phyloP scores from a whole-genome alignment of 2,329 filamentous ascomycete species.

The Cladosporium sp. region DNA sequence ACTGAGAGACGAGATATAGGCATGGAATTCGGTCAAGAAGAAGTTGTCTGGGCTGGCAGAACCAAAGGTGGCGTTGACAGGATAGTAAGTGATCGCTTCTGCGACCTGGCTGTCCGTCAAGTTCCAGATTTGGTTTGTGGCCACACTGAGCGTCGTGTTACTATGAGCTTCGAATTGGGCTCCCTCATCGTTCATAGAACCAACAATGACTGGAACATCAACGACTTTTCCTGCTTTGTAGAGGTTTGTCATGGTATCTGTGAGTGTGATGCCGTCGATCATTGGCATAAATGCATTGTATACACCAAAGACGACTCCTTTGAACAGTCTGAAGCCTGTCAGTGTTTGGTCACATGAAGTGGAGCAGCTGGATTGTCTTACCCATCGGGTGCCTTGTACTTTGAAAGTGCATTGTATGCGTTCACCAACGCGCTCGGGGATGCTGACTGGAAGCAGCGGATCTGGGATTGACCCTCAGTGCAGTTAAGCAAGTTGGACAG shows the following conservation, averaged over 20 bases:
- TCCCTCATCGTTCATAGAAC: conserved; percentile 25
- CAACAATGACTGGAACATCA: conserved; percentile 21
- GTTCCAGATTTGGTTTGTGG: not conserved
- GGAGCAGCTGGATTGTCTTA: too few species aligned
- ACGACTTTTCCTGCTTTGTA: not conserved
- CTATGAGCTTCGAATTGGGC: not conserved
- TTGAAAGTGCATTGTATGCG: too few species aligned
- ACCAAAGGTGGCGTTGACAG: not conserved
- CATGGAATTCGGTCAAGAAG: not conserved
- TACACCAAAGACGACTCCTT: too few species aligned
- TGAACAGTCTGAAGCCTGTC: too few species aligned
- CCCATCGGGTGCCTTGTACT: too few species aligned
- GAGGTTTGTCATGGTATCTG: too few species aligned
- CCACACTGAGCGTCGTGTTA: not conserved
- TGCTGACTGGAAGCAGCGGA: too few species aligned
- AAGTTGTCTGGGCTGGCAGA: not conserved
- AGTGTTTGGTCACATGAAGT: not conserved
- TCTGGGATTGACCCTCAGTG: too few species aligned
- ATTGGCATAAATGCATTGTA: too few species aligned
- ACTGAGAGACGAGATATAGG: not conserved
- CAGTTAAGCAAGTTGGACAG: too few species aligned
- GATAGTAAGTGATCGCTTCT: not conserved
- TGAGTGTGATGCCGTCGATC: too few species aligned
- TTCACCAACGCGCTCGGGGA: too few species aligned
- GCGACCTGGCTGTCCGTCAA: not conserved